Base-by-base conservation (phyloP, 495 filamentous ascomycete species). In the Penicillium crystallinum region DNA sequence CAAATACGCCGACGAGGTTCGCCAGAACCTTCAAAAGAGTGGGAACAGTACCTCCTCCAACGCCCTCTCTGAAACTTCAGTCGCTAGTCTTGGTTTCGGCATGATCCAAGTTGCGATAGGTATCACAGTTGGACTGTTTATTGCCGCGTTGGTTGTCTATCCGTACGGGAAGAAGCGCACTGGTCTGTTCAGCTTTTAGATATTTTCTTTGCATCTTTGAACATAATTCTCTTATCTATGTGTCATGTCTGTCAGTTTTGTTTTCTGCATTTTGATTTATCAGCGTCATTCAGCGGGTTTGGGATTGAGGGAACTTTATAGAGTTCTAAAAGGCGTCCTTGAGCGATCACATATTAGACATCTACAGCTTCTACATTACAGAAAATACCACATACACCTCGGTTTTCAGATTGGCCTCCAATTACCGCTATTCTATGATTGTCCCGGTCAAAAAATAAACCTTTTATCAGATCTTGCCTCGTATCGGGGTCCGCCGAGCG, bases 101-200 rank as follows among this genome's bases (percentile, higher is more conserved):
- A 93, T 97, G 74, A 87, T 97, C 45, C 88, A 96, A 68, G 83
- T 96, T 12, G 91, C 91, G 1, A 95, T 95, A 61, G 91, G 89
- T 15, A 95, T 96, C 63, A 91, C 90, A 3, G 89, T 96, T 3
- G 91, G 91, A 2, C 62, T 97, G 52, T 96, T 95, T 58, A 71
- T 93, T 50, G 88, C 89, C 35, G 88, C 89, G 4, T 61, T 96
- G 54, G 69, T 95, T 29, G 82, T 97, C 10, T 97, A 97, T 76
- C 91, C 91, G 3, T 78, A 88, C 58, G 90, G 90, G 7, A 96
- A 96, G 74, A 83, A 84, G 63, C 81, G 90, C 52, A 91, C 87
- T 67, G 90, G 90, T 2, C 64, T 96, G 60, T 96, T 95, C 64
- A 89, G 84, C 62, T 93, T 96, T 62, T 97, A 68, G 74, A 18